Evolutionary conservation across 2,329 filamentous ascomycete species (phyloP).

Genomic region (Pseudopithomyces chartarum): DNA sequence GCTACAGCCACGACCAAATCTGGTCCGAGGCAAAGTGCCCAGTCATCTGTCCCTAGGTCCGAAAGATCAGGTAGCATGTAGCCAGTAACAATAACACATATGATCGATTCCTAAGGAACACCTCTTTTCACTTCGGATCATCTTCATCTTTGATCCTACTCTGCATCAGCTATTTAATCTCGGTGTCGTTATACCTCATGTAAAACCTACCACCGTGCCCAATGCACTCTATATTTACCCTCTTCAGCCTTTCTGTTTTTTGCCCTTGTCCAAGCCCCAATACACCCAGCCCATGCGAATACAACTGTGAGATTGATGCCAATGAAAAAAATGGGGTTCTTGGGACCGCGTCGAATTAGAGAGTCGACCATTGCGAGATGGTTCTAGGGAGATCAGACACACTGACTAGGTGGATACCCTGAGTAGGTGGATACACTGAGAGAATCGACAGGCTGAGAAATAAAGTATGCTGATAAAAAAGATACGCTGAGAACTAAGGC

Average conservation of each 20-base stretch:
- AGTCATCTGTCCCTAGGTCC: too few species aligned
- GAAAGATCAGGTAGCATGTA: not conserved
- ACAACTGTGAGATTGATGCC: not conserved
- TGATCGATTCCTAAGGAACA: not conserved
- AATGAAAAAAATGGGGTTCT: not conserved
- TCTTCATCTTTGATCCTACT: not conserved
- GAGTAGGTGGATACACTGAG: too few species aligned
- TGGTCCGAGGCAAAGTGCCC: too few species aligned
- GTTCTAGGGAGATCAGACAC: too few species aligned
- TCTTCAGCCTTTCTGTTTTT: conserved; percentile 1
- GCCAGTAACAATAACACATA: not conserved
- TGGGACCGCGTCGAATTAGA: not conserved
- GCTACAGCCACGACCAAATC: too few species aligned
- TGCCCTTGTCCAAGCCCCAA: conserved; percentile 6
- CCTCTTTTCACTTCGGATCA: not conserved
- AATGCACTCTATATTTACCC: conserved; percentile 1
- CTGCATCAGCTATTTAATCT: not conserved
- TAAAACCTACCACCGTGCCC: not conserved
- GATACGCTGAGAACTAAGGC: too few species aligned
- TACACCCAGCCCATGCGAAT: conserved; percentile 1
- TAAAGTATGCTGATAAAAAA: too few species aligned
- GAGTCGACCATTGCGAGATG: not conserved
- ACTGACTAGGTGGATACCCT: too few species aligned
- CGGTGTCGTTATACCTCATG: not conserved
- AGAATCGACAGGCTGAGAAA: too few species aligned